These are phyloP conservation scores for Pyronema omphalodes DNA, from an alignment of 495 filamentous ascomycete genomes.

Conservation along the genomic window DNA sequence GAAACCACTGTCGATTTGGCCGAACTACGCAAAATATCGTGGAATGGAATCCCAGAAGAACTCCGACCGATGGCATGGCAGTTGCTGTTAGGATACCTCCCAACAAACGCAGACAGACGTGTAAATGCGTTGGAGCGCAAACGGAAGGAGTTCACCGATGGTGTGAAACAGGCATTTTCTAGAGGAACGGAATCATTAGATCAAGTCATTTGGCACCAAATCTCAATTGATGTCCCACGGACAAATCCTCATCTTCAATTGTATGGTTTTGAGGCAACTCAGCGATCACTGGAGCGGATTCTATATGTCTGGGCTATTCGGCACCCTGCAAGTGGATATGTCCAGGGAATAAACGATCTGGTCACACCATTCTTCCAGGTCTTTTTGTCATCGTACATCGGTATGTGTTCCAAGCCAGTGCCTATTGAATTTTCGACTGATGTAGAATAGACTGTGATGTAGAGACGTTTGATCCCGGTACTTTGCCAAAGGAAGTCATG, in stretches of 20 bases:
- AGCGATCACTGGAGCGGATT: conserved; percentile 81
- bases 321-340: conserved; percentile 92
- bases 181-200: conserved; percentile 56
- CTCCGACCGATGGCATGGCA: conserved; percentile 98
- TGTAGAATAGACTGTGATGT: conserved; percentile 19
- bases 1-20: conserved; percentile 68
- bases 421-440: neutral
- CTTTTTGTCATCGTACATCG: conserved; percentile 79
- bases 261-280: conserved; percentile 89
- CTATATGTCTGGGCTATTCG: conserved; percentile 95
- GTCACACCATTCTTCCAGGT: conserved; percentile 97
- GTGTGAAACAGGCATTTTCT: conserved; percentile 87
- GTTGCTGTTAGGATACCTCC: conserved; percentile 81
- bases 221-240: conserved; percentile 92
- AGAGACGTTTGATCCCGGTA: conserved; percentile 52
- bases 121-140: conserved; percentile 85
- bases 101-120: conserved; percentile 78
- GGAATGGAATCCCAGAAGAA: conserved; percentile 87
- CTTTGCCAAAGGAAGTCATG: conserved; percentile 72
- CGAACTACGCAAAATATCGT: conserved; percentile 68
- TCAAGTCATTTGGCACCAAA: conserved; percentile 95
- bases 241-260: conserved; percentile 91
- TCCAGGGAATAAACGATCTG: conserved; percentile 96
- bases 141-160: conserved; percentile 90
- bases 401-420: conserved; percentile 7